Evolutionary conservation across 257 asterid species (phyloP).

Genomic region (Coffea canephora): DNA sequence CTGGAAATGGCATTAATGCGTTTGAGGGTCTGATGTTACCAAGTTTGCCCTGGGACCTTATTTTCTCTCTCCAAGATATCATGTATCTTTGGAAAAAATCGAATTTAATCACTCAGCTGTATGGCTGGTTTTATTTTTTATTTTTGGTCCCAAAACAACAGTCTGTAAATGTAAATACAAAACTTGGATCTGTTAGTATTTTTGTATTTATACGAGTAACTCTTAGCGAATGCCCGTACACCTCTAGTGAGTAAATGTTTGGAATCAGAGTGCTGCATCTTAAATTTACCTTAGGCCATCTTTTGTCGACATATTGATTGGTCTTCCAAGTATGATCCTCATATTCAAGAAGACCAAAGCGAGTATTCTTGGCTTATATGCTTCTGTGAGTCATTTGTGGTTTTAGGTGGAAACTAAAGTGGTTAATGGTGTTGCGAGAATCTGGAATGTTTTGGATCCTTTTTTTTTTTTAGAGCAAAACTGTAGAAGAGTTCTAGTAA

Average conservation of each 20-base stretch:
- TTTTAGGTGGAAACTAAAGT: background rate
- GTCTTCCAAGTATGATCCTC: background rate
- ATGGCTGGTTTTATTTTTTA: no score
- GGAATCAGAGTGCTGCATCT: background rate
- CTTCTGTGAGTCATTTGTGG: background rate
- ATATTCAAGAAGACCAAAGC: background rate
- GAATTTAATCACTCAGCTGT: no score
- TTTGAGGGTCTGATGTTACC: background rate
- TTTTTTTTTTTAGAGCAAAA: no score
- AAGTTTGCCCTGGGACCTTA: background rate
- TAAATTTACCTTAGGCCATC: background rate
- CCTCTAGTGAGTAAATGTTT: background rate
- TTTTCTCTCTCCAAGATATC: background rate
- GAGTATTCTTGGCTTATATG: no score
- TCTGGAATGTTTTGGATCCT: background rate
- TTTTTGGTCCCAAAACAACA: background rate
- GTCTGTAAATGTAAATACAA: background rate
- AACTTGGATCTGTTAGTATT: background rate
- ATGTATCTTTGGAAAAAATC: no score
- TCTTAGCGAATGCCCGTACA: background rate
- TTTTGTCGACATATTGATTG: background rate
- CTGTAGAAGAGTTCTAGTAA: no score
- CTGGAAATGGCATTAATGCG: background rate
- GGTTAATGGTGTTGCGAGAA: background rate
- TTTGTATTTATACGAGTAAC: no score